Evolutionary conservation across 306 rosid genomes (phyloP).

Genomic region (Cicer chorassanicum): DNA sequence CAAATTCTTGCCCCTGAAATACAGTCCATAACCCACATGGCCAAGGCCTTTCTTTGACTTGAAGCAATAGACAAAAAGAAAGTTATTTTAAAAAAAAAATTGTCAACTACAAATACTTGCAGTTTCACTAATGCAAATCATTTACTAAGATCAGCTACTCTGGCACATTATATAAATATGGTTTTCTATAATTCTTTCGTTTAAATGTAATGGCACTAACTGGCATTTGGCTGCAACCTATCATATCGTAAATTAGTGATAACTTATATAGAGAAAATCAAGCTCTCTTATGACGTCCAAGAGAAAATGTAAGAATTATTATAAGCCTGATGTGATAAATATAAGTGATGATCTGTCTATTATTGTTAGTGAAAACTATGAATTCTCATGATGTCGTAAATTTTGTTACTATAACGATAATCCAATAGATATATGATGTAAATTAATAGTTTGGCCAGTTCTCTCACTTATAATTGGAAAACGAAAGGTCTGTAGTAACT

Average conservation of each 20-base stretch:
- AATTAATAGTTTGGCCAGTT: conserved; percentile 27
- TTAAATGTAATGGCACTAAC: neutral
- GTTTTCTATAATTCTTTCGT: neutral
- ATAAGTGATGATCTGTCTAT: neutral
- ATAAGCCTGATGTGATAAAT: neutral
- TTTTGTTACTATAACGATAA: neutral
- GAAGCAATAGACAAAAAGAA: neutral
- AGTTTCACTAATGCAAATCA: conserved; percentile 32
- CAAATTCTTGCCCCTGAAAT: conserved; percentile 13
- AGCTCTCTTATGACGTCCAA: neutral
- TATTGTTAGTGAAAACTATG: neutral
- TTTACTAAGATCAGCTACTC: conserved; percentile 25
- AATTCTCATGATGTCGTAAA: neutral
- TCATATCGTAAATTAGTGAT: neutral
- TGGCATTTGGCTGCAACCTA: conserved; percentile 8
- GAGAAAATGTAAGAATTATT: neutral
- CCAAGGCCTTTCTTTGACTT: conserved; percentile 8
- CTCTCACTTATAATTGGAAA: conserved; percentile 7
- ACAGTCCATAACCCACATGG: conserved; percentile 1
- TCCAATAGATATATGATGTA: conserved; percentile 2
- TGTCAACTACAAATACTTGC: neutral
- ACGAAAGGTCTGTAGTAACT: neutral
- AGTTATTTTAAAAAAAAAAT: neutral
- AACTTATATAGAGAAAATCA: neutral
- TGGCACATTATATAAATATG: neutral